Base-by-base conservation (phyloP, 2,329 filamentous ascomycete genomes). In the Pezizomycotina sp. region DNA sequence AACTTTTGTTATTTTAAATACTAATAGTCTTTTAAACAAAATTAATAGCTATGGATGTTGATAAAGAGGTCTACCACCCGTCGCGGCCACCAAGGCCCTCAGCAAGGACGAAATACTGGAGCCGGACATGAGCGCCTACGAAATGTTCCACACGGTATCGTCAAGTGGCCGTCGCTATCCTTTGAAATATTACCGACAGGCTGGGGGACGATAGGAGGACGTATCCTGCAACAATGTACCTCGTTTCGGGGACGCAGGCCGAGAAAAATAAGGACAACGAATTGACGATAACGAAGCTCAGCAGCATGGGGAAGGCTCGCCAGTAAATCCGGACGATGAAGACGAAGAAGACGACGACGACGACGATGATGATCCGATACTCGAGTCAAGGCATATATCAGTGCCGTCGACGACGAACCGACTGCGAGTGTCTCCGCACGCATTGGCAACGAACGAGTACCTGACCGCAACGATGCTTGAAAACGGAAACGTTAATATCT, bases 161-260 rank as follows among this genome's bases (percentile, higher is more conserved):
- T 84, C 5, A 83, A 83, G 1, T 98, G 89, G 89, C 89, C 89
- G 3, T 98, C 89, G 56, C 69, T 98, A 10, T 95, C 86, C 2
- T 92, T 93, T 59, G 89, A 95, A 56, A 77, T 98, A 42, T 60
- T 98, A 45, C 75, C 69, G 89, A 98, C 60, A 66, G 67, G 34
- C 69, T 98, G 12, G 89, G 89, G 48, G 77, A 92, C 55, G 74
- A 82, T 58, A 77, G 89, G 54, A 91, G 77, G 58, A 74, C 77
- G n/a, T 98, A 91, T 59, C 89, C 89, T 16, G 82, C 83, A 32
- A 93, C 86, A 41, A 77, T 93, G 61, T 98, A 95, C 61, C 77
- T 84, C 7, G 84, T 95, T 20, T 76, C 83, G 12, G 89, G 89
- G 42, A 98, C 89, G 8, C 89, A 98, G 62, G 89, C 89, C 24